Base-by-base conservation (phyloP, 1,284 basidiomycete genomes). In the Tilletia walkeri region DNA sequence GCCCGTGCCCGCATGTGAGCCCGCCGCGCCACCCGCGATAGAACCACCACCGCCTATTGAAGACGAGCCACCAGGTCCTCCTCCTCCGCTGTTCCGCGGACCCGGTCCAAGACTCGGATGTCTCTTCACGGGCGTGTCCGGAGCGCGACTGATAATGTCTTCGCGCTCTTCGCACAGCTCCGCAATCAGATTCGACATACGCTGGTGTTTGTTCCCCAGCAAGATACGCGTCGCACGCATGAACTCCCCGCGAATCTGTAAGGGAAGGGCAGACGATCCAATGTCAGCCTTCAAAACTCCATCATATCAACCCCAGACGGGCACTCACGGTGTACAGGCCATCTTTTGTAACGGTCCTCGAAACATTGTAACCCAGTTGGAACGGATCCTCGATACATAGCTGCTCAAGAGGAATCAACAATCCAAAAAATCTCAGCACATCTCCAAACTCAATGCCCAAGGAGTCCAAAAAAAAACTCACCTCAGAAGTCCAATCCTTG, bases 341-440 rank as follows among this genome's bases (percentile, higher is more conserved):
- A 81, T 99, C 95, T 82, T 91, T 92, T 34, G 95, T 98, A 30
- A 98, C 95, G 75, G 95, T 98, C 74, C 95, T 88, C 2, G 94
- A 91, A 59, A 99, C 95, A 78, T 99, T 99, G 86, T 92, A 99
- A 77, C 94, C 90, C 49, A 88, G 88, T 84, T 98, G 95, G 83
- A 99, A 99, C 0, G 95, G 95, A 85, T 99, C 95, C 90, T 83
- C 82, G 66, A 83, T 96, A 74, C 70, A 74, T 41, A 70, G 72
- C 53, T 75, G 38, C 34, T 50, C 30, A n/a, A 54, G 9, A 50
- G 3, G 34, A 30, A 47, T 14, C 34, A 67, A 59, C 39, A 59
- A 39, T 50, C 34, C 50, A 53, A 38, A 47, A 38, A 61, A 10
- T 66, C n/a, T 24, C 68, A 70, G 38, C 1, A 76, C 86, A 68